These are phyloP conservation scores for Verticillium nonalfalfae DNA, from an alignment of 2,329 filamentous ascomycete genomes.

Conservation along the genomic window DNA sequence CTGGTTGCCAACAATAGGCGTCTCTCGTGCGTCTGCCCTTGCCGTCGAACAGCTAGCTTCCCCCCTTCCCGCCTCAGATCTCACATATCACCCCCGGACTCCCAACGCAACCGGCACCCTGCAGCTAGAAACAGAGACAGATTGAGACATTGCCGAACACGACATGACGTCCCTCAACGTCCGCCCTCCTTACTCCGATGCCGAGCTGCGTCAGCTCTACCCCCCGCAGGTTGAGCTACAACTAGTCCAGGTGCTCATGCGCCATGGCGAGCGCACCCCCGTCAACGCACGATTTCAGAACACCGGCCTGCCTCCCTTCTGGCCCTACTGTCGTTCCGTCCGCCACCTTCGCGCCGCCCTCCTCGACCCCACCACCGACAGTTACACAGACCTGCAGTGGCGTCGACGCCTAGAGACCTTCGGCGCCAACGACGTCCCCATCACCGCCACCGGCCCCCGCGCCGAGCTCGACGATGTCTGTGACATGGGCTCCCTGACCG, in stretches of 20 bases:
- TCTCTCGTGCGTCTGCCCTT: not conserved
- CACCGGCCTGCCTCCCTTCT: slow-evolving; percentile 60
- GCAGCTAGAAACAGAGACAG: not conserved
- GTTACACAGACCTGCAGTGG: slow-evolving; percentile 48
- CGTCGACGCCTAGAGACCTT: slow-evolving; percentile 79
- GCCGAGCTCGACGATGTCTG: slow-evolving; percentile 77
- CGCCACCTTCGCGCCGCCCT: slow-evolving; percentile 56
- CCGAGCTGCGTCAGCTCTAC: slow-evolving; percentile 78
- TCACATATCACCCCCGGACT: not conserved
- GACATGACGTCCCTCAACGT: slow-evolving; percentile 74
- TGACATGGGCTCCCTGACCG: slow-evolving; percentile 70
- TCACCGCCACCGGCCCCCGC: slow-evolving; percentile 59
- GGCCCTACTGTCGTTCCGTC: slow-evolving; percentile 85
- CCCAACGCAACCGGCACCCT: not conserved
- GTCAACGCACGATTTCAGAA: slow-evolving; percentile 86
- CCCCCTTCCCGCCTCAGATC: not conserved
- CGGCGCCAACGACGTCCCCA: slow-evolving; percentile 60
- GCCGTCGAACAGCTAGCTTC: not conserved
- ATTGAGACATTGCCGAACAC: not conserved
- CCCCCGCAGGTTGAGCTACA: slow-evolving; percentile 74
- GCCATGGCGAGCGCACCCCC: slow-evolving; percentile 77
- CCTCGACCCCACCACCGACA: slow-evolving; percentile 31
- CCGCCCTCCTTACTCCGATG: slow-evolving; percentile 68
- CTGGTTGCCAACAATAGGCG: slow-evolving; percentile 1
- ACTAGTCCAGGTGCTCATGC: slow-evolving; percentile 80